These are phyloP conservation scores for Astragalus glycyphyllos DNA, from an alignment of 306 rosid species.

Conservation along the genomic window DNA sequence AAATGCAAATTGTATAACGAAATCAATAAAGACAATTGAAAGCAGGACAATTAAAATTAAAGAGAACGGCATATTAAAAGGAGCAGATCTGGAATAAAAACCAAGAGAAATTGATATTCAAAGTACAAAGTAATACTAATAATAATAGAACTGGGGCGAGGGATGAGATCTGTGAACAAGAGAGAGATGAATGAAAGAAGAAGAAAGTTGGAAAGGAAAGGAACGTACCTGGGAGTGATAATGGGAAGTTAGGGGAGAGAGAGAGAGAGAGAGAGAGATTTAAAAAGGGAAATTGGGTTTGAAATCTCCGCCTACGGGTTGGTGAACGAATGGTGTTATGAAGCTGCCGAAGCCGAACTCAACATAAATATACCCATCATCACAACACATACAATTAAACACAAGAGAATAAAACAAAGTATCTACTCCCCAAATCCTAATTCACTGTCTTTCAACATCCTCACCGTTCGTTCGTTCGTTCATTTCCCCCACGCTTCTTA, in stretches of 20 bases:
- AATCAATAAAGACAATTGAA: background rate
- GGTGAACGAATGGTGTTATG: conserved; percentile 22
- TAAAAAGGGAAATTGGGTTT: conserved; percentile 28
- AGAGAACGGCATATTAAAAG: background rate
- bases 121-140: background rate
- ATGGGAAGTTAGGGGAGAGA: background rate
- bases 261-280: background rate
- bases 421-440: conserved; percentile 15
- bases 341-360: background rate
- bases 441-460: background rate
- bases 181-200: background rate
- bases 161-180: conserved; percentile 26
- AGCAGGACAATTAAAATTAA: background rate
- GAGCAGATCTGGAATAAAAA: conserved; percentile 35
- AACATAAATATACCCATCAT: conserved; percentile 6
- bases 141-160: background rate
- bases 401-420: background rate
- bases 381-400: background rate
- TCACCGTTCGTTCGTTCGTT: conserved; percentile 27
- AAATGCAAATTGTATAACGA: background rate
- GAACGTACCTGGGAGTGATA: conserved; percentile 36
- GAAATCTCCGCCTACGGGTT: conserved; percentile 55
- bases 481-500: background rate
- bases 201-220: background rate
- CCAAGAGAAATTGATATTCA: background rate